phyloP scores from a whole-genome alignment of 495 filamentous ascomycete species.

The Tuber aestivum region DNA sequence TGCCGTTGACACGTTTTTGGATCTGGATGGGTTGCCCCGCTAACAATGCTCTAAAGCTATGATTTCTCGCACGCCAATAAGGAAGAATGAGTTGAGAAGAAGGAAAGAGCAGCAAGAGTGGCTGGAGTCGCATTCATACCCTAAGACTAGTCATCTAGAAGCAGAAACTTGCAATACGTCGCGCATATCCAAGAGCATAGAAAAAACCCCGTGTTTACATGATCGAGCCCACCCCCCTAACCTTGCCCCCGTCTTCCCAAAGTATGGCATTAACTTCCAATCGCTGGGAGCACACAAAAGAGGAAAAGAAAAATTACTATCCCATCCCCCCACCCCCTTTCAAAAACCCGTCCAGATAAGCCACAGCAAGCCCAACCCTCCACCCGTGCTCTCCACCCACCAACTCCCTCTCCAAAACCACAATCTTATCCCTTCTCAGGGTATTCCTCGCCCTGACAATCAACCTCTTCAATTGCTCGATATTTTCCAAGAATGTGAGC shows the following conservation, averaged over 20 bases:
- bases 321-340: background rate
- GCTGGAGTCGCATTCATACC: background rate
- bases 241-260: background rate
- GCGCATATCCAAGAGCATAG: background rate
- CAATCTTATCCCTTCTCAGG: background rate
- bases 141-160: background rate
- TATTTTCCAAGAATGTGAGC: background rate
- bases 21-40: background rate
- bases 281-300: no score
- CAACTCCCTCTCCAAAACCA: background rate
- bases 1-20: background rate
- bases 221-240: background rate
- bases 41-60: background rate
- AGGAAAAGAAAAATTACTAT: background rate
- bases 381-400: background rate
- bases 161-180: background rate
- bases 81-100: background rate
- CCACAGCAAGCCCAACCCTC: conserved; percentile 4
- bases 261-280: no score
- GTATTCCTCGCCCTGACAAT: background rate
- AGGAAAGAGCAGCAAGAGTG: background rate
- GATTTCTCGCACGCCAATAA: background rate
- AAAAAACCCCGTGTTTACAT: background rate
- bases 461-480: background rate
- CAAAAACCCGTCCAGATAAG: background rate